Percentiles rank a stretch among this genome's conserved stretches.
Conservation (phyloP, 768 basidiomycete genomes). For the Lyophyllum shimeji region DNA sequence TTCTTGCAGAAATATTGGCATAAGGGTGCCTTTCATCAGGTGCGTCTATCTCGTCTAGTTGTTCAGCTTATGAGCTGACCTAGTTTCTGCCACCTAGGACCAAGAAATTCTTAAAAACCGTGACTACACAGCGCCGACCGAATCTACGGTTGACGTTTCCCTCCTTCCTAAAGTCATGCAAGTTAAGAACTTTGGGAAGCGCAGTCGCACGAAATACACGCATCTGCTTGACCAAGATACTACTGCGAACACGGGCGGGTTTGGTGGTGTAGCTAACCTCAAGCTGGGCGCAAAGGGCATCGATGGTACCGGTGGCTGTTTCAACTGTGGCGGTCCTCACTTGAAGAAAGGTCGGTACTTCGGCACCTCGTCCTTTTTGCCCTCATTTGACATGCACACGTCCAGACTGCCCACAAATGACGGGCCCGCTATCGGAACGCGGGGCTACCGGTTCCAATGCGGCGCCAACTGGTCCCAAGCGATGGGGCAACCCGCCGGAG, state of each 20-base stretch:
- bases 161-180: constrained; percentile 95
- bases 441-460: constrained; percentile 35
- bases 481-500: constrained; percentile 31
- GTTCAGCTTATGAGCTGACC: not conserved
- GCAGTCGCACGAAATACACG: constrained; percentile 93
- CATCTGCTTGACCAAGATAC: constrained; percentile 96
- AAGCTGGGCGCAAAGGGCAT: constrained; percentile 55
- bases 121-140: constrained; percentile 89
- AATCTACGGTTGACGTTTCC: constrained; percentile 85
- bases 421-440: constrained; percentile 31
- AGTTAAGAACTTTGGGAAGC: constrained; percentile 91
- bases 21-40: constrained; percentile 98
- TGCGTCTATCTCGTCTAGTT: constrained; percentile 24
- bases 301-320: constrained; percentile 78
- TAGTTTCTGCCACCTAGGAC: constrained; percentile 47
- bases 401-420: constrained; percentile 54
- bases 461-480: constrained; percentile 28
- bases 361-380: not conserved
- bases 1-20: constrained; percentile 99
- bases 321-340: constrained; percentile 92
- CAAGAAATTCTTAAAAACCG: constrained; percentile 79
- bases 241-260: constrained; percentile 58
- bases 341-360: constrained; percentile 80
- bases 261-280: constrained; percentile 57
- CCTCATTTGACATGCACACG: not conserved